Base-by-base conservation (phyloP, 306 rosid genomes). In the Senna siamea region DNA sequence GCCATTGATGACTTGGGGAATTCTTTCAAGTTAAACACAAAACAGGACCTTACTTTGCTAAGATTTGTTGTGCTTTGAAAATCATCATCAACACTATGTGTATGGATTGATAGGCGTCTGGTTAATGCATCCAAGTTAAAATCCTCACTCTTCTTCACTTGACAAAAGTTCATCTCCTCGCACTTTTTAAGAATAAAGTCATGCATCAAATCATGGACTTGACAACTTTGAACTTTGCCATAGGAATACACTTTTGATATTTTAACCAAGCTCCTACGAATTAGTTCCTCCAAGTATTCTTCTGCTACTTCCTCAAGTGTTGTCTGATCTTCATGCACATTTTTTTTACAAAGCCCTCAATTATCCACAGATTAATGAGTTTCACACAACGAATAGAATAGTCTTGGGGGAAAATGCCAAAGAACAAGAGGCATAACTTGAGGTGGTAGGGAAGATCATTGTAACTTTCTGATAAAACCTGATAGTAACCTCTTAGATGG, bases 341-440 rank as follows among this genome's bases (percentile, higher is more conserved):
- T 14, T 18, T 7, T 15, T 54, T 37, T 7, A 76, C 66, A 76
- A 67, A 68, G 2, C 69, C 75, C 44, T 76, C 75, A 0, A 61
- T 69, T 14, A 67, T 23, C 80, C 80, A 76, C 9, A 76, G 19
- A 10, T 14, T 23, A 68, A 47, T 1, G 7, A 76, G 57, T 58
- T 51, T 55, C 15, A 10, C 5, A 10, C 59, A 52, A 14, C 48
- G 47, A 48, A 79, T 72, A 11, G 69, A 64, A 6, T 64, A 17
- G 55, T 12, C 78, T 44, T 65, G 28, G 0, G 74, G 82, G 15
- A 78, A 78, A 38, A 72, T 38, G 14, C 82, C 35, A 19, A 78
- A 65, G 61, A 64, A 78, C 18, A 72, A 65, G 62, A 72, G 55
- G 47, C 82, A 72, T 1, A 17, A 4, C 44, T 72, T 78, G 5